phyloP scores from a whole-genome alignment of 495 filamentous ascomycete species.

The Talaromyces borbonicus region DNA sequence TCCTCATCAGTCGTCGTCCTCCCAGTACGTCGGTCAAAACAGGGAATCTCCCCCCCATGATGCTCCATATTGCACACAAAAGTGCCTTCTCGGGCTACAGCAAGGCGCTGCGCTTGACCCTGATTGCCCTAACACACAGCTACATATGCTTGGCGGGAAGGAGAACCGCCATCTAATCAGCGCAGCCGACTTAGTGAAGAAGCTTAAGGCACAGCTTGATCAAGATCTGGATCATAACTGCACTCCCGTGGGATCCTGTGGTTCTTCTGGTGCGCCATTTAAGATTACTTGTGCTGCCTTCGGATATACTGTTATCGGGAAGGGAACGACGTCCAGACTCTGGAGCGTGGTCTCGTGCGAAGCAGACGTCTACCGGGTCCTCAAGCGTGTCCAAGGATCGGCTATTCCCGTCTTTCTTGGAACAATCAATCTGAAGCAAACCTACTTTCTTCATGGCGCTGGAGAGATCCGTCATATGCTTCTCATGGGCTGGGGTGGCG shows the following conservation, averaged over 20 bases:
- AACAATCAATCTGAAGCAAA: constrained; percentile 24
- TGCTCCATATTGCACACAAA: constrained; percentile 42
- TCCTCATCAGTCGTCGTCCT: neutral
- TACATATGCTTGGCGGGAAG: constrained; percentile 17
- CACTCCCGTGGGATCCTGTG: constrained; percentile 14
- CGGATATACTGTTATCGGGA: constrained; percentile 39
- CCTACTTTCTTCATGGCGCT: constrained; percentile 27
- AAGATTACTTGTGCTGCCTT: constrained; percentile 26
- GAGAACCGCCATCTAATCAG: constrained; percentile 14
- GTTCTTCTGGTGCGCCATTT: constrained; percentile 27
- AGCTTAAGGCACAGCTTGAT: constrained; percentile 19
- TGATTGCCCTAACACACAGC: constrained; percentile 31
- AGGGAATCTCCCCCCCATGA: constrained; percentile 7
- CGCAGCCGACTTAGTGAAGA: constrained; percentile 7
- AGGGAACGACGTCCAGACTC: constrained; percentile 28
- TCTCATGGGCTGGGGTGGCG: constrained; percentile 35
- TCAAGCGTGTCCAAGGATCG: constrained; percentile 25
- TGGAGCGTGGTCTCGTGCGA: constrained; percentile 30
- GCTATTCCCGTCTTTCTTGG: constrained; percentile 34
- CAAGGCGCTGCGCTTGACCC: constrained; percentile 22
- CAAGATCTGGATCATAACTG: constrained; percentile 18
- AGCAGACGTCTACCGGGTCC: constrained; percentile 26
- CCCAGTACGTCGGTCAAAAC: constrained; percentile 6
- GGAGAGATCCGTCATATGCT: constrained; percentile 36
- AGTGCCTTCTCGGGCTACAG: constrained; percentile 36